Conservation (phyloP, 352 stramenopile species). For the Globisporangium heterothallicum region DNA sequence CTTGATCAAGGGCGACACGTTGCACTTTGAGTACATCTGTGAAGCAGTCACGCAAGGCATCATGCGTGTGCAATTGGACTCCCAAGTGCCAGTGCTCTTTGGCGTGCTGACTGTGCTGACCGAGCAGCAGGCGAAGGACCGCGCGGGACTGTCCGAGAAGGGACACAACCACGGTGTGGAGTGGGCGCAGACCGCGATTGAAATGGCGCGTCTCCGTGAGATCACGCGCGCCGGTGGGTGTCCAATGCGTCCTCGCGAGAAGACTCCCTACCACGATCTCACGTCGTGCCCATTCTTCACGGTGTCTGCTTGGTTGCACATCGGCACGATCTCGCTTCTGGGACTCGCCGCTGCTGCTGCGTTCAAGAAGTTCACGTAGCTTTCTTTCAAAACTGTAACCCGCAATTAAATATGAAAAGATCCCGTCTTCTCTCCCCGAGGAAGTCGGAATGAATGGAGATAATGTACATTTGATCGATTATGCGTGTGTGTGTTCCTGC, state of each 20-base stretch:
- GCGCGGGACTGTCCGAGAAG: conserved; percentile 72
- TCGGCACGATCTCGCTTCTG: conserved; percentile 51
- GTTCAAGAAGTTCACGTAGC: conserved; percentile 56
- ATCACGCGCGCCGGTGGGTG: conserved; percentile 49
- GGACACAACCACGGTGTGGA: conserved; percentile 95
- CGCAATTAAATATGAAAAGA: neutral
- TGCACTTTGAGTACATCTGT: conserved; percentile 99
- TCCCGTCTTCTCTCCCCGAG: too few relatives aligned
- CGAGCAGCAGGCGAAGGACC: conserved; percentile 94
- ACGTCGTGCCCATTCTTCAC: conserved; percentile 74
- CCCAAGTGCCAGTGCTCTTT: conserved; percentile 84
- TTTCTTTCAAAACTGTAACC: neutral
- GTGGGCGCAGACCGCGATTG: conserved; percentile 95
- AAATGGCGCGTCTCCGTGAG: conserved; percentile 93
- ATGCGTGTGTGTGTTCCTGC: too few relatives aligned
- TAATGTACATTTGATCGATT: conserved; percentile 12
- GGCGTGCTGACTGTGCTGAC: conserved; percentile 95
- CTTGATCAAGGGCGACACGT: conserved; percentile 96
- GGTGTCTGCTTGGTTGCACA: conserved; percentile 71
- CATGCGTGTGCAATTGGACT: conserved; percentile 94
- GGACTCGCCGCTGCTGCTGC: conserved; percentile 38
- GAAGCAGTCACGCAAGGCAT: conserved; percentile 94
- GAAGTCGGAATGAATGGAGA: conserved; percentile 3
- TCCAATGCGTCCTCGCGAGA: conserved; percentile 62
- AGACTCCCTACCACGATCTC: conserved; percentile 69